phyloP scores from a whole-genome alignment of 495 filamentous ascomycete species.

The Penicillium lagena region DNA sequence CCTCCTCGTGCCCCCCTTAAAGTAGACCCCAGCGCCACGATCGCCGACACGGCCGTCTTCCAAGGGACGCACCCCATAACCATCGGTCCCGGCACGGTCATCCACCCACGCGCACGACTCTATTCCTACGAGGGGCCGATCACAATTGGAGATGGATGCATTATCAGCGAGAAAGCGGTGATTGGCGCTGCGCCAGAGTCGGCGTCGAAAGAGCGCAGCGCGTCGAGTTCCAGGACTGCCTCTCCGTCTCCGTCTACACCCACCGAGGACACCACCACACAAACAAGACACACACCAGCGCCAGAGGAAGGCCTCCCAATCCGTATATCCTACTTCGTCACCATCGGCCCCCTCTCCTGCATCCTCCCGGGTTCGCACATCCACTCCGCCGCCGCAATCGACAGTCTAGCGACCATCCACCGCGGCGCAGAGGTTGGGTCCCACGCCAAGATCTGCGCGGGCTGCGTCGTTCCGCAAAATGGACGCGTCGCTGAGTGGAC shows the following conservation, averaged over 20 bases:
- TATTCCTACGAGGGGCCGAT: constrained; percentile 64
- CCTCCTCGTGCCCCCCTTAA: constrained; percentile 52
- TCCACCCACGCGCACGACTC: constrained; percentile 74
- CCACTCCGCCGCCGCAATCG: constrained; percentile 29
- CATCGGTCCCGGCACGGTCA: constrained; percentile 63
- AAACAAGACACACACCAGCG: neutral
- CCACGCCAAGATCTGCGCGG: constrained; percentile 35
- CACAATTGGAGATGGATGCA: constrained; percentile 63
- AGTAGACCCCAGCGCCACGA: constrained; percentile 61
- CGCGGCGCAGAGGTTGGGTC: constrained; percentile 27
- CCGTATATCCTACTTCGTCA: constrained; percentile 30
- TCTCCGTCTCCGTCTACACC: too few relatives aligned
- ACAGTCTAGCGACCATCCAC: constrained; percentile 24
- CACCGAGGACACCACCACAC: too few relatives aligned
- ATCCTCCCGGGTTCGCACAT: constrained; percentile 30
- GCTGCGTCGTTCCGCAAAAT: constrained; percentile 24
- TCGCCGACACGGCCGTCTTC: constrained; percentile 70
- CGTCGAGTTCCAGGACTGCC: too few relatives aligned
- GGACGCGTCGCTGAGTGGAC: constrained; percentile 30
- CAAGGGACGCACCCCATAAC: constrained; percentile 66
- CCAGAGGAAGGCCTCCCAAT: constrained; percentile 11
- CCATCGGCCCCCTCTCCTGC: constrained; percentile 24
- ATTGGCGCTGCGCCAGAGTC: constrained; percentile 46
- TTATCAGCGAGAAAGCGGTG: constrained; percentile 65
- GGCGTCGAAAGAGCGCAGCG: neutral